These are phyloP conservation scores for Pluteus cervinus DNA, from an alignment of 768 basidiomycete species.

Conservation along the genomic window DNA sequence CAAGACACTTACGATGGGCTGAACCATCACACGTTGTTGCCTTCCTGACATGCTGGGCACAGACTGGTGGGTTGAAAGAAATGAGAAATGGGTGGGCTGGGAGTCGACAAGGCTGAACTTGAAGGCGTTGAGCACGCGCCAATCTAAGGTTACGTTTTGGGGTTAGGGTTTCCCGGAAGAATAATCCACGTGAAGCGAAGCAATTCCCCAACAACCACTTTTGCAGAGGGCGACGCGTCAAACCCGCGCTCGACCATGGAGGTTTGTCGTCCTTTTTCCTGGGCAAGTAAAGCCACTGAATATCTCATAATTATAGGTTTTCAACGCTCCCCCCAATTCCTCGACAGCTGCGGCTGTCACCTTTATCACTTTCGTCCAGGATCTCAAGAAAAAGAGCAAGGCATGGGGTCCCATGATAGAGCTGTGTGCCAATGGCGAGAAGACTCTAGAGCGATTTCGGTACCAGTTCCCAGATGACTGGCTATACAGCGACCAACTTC, in stretches of 20 bases:
- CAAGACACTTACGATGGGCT: constrained; percentile 82
- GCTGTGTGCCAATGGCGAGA: constrained; percentile 90
- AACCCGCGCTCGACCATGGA: constrained; percentile 20
- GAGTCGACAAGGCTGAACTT: constrained; percentile 11
- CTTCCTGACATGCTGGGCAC: constrained; percentile 90
- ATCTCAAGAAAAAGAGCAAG: constrained; percentile 95
- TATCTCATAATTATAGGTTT: constrained; percentile 49
- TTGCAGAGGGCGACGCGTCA: constrained; percentile 18
- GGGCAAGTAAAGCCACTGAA: no score
- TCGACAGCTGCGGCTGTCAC: constrained; percentile 98
- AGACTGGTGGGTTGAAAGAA: constrained; percentile 4
- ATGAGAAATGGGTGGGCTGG: constrained; percentile 7
- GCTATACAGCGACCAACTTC: constrained; percentile 96
- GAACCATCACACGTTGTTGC: constrained; percentile 97
- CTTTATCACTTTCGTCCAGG: constrained; percentile 99
- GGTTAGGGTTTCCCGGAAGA: constrained; percentile 18
- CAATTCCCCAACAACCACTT: constrained; percentile 10
- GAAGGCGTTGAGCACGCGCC: constrained; percentile 5
- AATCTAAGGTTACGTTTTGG: constrained; percentile 6
- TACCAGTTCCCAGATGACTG: constrained; percentile 97
- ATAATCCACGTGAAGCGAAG: constrained; percentile 15
- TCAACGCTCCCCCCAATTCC: constrained; percentile 75
- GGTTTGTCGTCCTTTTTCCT: constrained; percentile 11
- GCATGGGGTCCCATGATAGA: constrained; percentile 97
- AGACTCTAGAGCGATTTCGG: constrained; percentile 93